Base-by-base conservation (phyloP, 2,329 filamentous ascomycete species). In the Colletotrichum salicis region DNA sequence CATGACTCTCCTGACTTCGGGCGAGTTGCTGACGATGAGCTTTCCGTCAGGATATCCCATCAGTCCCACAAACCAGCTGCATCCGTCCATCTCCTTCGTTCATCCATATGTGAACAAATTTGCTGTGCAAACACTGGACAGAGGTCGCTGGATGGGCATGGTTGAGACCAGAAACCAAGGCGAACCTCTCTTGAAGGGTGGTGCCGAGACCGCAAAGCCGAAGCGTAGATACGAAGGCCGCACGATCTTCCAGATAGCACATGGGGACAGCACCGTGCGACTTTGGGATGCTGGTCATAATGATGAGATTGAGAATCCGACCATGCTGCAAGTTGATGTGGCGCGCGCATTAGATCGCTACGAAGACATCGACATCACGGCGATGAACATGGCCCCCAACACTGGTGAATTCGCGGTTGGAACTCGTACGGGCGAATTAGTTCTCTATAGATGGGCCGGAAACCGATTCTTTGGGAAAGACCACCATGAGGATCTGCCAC, bases 41-140 rank as follows among this genome's bases (percentile, higher is more conserved):
- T 98, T 98, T 78, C 96, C 96, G 0, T 96, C 92, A 59, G 96
- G 96, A 33, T 93, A 95, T 80, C 93, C 94, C 1, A 97, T 98
- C 67, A 93, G 92, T 33, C 95, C 96, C 1, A 97, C 95, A 4
- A 97, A 98, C 77, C 94, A 97, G 82, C 87, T 99, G 6, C 96
- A 97, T 77, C 89, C 95, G 0, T 97, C 93, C 2, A 84, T 98
- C 57, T 93, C 93, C 1, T 93, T 98, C 74, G 92, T 97, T 7
- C 95, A 98, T 78, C 96, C 96, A 0, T 98, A 97, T 79, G 90
- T 96, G 70, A 93, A 90, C 65, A 90, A 91, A 62, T 86, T 93
- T 63, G 88, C 89, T 19, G 86, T 97, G n/a, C 88, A 94, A 11
- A 88, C 90, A 13, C 86, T 98, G 12, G 92, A 94, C 59, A 90